Base-by-base conservation (phyloP, 176 grass and related monocot genomes). In the Lolium rigidum region DNA sequence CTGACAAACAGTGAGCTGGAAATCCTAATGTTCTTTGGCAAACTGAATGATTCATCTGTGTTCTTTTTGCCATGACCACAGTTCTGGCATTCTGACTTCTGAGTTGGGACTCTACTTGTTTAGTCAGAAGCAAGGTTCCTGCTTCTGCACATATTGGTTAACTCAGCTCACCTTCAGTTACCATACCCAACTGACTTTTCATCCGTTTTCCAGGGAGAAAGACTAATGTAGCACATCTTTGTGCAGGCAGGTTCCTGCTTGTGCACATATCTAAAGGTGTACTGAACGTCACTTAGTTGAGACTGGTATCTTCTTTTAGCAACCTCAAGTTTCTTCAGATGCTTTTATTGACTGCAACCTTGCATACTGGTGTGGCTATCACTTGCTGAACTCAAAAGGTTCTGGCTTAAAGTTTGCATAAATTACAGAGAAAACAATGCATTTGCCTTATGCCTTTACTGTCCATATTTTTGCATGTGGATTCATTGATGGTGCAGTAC, bases 251-350 rank as follows among this genome's bases (percentile, higher is more conserved):
- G 68, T 87, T 84, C 70, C 26, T 80, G 67, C 70, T 76, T 15
- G 26, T 44, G 8, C 78, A 71, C 35, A 76, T 61, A 56, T 72
- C 55, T 54, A 87, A 91, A 84, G 68, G 21, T 69, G 76, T 80
- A 70, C 14, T 41, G 58, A 50, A 80, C 16, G 76, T 54, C 59
- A 52, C n/a, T 44, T 75, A 35, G 76, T 31, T 60, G 83, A 69
- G 85, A 10, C 50, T 87, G 60, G 81, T 14, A 84, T 87, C 85
- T 76, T 44, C 51, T 84, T 91, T 87, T 81, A 80, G 52, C 16
- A 28, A 31, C 50, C 43, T 2, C 75, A 81, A 80, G 80, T 84
- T 87, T 84, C 69, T 80, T 76, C 50, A 80, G 89, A 91, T 87
- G 76, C 75, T 75, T 70, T 49, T 68, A 26, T 83, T 82, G 17